phyloP scores from a whole-genome alignment of 768 basidiomycete genomes.

The Lactarius sp. region DNA sequence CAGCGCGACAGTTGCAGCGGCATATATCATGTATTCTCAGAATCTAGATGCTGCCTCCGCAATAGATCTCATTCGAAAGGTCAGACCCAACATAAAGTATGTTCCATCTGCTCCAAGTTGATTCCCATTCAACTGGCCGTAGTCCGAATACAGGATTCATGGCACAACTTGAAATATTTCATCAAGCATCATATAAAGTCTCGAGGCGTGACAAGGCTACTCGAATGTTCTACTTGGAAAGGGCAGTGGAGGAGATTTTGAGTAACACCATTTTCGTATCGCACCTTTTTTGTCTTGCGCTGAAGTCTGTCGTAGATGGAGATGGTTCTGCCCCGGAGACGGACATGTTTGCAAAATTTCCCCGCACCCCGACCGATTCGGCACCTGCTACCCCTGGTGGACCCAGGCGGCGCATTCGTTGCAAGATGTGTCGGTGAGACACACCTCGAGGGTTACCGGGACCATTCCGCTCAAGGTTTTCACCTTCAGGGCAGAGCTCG shows the following conservation, averaged over 20 bases:
- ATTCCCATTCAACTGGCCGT: constrained; percentile 3
- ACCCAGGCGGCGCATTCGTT: constrained; percentile 67
- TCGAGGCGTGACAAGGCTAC: constrained; percentile 62
- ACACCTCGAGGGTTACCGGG: background rate
- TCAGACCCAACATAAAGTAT: constrained; percentile 68
- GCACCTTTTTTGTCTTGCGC: constrained; percentile 9
- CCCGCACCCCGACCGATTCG: constrained; percentile 59
- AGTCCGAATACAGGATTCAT: constrained; percentile 89
- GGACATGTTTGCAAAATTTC: constrained; percentile 75
- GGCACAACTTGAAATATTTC: constrained; percentile 74
- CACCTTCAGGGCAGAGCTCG: constrained; percentile 64
- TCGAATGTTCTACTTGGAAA: constrained; percentile 79
- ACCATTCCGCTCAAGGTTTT: background rate
- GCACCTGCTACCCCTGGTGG: constrained; percentile 55
- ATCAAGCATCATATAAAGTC: constrained; percentile 65
- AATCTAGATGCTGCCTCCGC: constrained; percentile 56
- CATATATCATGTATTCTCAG: constrained; percentile 79
- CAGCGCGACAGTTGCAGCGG: constrained; percentile 80
- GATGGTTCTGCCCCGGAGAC: constrained; percentile 60
- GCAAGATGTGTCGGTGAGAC: constrained; percentile 82
- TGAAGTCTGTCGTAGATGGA: constrained; percentile 48
- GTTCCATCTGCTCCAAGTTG: constrained; percentile 29
- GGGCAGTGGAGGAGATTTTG: constrained; percentile 68
- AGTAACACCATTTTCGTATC: constrained; percentile 44
- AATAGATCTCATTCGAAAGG: constrained; percentile 59